Base-by-base conservation (phyloP, 169 alveolate genomes). In the Besnoitia besnoiti region DNA sequence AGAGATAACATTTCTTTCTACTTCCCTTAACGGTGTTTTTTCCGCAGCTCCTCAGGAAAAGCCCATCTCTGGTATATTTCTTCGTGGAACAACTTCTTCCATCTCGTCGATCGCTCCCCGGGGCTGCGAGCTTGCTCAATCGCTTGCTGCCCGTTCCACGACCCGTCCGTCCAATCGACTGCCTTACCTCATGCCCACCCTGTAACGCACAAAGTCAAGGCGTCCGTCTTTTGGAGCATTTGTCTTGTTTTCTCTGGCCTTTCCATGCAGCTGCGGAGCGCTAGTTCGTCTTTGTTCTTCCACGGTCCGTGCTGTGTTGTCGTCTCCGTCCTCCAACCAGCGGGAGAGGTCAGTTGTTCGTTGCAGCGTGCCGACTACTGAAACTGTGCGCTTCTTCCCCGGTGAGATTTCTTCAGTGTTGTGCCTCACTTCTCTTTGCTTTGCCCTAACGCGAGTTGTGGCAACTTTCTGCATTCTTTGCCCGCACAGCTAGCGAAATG, bases 111-210 rank as follows among this genome's bases (percentile, higher is more conserved):
- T 21, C 67, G 67, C 67, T 55, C 30, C 27, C 67, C 5, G 24
- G 67, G 67, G 67, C 67, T n/a, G 30, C 67, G 67, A 21, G 27
- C 5, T 55, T 5, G n/a, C 67, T 55, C 67, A 55, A n/a, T 55
- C 67, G 67, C 67, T 55, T 55, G 67, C 67, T 55, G 67, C 67
- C 67, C 67, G 67, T n/a, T 55, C 30, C 67, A 55, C 67, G 24
- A 19, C 67, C 67, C 67, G 67, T n/a, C 67, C 67, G 67, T 55
- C 67, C 67, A 55, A 55, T 55, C n/a, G 67, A 55, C 67, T 55
- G 67, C 24, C 24, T 5, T 55, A 55, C 33, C 67, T 55, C 67
- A 16, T 55, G 67, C 30, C 30, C 12, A 55, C 67, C n/a, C 24
- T 5, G 30, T 19, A 55, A 10, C 67, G 3, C 30, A 55, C n/a